phyloP scores from a whole-genome alignment of 2,329 filamentous ascomycete species.

The Fusarium tjaetaba region DNA sequence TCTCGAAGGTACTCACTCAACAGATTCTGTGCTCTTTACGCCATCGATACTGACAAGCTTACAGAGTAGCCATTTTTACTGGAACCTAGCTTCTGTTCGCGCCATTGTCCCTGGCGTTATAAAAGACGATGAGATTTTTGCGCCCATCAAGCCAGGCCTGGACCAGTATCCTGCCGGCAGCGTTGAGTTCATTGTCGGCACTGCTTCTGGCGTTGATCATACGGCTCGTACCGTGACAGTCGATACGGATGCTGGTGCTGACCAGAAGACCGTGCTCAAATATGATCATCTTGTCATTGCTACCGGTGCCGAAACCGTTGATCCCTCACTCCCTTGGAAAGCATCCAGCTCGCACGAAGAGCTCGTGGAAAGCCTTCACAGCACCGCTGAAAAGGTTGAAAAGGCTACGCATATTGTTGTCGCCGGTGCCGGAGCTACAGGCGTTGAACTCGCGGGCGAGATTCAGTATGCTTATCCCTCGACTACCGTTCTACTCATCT shows the following conservation, averaged over 20 bases:
- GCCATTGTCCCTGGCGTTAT: constrained; percentile 62
- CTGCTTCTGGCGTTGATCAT: constrained; percentile 55
- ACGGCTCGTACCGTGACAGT: constrained; percentile 56
- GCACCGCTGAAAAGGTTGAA: constrained; percentile 53
- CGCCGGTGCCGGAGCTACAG: constrained; percentile 66
- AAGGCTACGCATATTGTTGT: constrained; percentile 63
- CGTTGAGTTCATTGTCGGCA: constrained; percentile 63
- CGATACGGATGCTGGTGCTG: constrained; percentile 25
- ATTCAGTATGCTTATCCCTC: constrained; percentile 61
- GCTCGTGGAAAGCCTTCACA: constrained; percentile 52
- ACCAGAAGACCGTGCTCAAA: constrained; percentile 26
- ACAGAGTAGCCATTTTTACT: constrained; percentile 67
- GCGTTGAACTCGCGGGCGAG: constrained; percentile 66
- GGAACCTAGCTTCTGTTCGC: constrained; percentile 66
- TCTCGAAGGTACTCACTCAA: constrained; percentile 58
- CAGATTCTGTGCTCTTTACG: background rate
- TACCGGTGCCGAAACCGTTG: constrained; percentile 60
- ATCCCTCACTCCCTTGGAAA: constrained; percentile 62
- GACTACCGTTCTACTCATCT: constrained; percentile 61
- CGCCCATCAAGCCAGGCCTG: constrained; percentile 60
- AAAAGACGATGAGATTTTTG: constrained; percentile 61
- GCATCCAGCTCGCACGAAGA: constrained; percentile 58
- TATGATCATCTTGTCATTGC: constrained; percentile 69
- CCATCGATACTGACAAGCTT: background rate
- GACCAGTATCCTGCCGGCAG: constrained; percentile 59